Evolutionary conservation across 1,139 yeast species (phyloP).

Genomic region (Yamadazyma songkhlaensis): DNA sequence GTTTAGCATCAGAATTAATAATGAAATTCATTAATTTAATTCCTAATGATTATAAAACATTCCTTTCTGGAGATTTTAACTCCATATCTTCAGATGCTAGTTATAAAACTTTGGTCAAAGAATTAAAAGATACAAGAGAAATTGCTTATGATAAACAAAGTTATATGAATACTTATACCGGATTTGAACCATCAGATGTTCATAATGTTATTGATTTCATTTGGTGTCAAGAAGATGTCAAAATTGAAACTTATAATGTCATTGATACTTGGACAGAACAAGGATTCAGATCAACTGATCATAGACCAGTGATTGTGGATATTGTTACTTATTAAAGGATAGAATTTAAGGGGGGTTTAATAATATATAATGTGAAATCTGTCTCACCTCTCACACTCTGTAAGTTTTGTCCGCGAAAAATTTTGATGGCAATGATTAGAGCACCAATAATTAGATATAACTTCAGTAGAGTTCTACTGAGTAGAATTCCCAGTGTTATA

Average conservation of each 20-base stretch:
- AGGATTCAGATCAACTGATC: slow-evolving; percentile 36
- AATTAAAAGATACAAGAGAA: slow-evolving; percentile 17
- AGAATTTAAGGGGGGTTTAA: too few relatives aligned
- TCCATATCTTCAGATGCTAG: slow-evolving; percentile 11
- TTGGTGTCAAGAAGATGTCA: slow-evolving; percentile 23
- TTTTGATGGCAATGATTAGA: slow-evolving; percentile 4
- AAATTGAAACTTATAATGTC: slow-evolving; percentile 31
- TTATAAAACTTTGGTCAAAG: slow-evolving; percentile 24
- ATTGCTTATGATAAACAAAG: slow-evolving; percentile 15
- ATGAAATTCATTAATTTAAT: slow-evolving; percentile 26
- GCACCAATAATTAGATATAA: neutral
- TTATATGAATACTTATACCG: slow-evolving; percentile 34
- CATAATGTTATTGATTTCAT: slow-evolving; percentile 23
- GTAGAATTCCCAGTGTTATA: neutral
- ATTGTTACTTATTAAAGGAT: slow-evolving; percentile 5
- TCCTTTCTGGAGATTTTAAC: slow-evolving; percentile 22
- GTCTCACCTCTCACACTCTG: too few relatives aligned
- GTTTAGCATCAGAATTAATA: slow-evolving; percentile 26
- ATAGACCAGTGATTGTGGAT: slow-evolving; percentile 38
- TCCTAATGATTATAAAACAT: slow-evolving; percentile 30
- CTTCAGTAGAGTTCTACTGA: neutral
- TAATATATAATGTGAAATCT: too few relatives aligned
- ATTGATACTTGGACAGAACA: slow-evolving; percentile 25
- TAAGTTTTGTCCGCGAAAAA: slow-evolving; percentile 1
- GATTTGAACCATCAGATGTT: slow-evolving; percentile 26